Percentiles rank a stretch among this genome's conserved stretches.
Conservation (phyloP, 495 filamentous ascomycete species). For the Pyrenopolyporus hunteri region DNA sequence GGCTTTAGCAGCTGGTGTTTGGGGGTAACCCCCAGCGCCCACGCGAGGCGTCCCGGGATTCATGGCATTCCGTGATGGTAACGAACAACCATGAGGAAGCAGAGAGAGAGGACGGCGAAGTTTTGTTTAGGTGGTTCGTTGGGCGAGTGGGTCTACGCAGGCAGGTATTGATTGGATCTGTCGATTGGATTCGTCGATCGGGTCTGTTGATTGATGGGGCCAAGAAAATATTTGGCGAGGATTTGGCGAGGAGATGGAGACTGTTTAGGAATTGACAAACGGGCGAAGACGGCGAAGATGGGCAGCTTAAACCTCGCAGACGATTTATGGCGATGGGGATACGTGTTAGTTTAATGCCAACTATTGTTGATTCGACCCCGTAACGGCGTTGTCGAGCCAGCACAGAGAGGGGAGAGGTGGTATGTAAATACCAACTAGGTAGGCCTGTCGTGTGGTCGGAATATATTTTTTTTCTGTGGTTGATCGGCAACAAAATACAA, state of each 20-base stretch:
- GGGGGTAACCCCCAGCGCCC: constrained; percentile 51
- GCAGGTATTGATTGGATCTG: too few relatives aligned
- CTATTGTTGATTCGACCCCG: background rate
- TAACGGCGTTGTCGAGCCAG: background rate
- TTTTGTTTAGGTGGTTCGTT: background rate
- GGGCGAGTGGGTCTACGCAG: too few relatives aligned
- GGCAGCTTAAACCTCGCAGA: too few relatives aligned
- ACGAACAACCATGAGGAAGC: constrained; percentile 28
- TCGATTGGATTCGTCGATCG: background rate
- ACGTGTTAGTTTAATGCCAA: background rate
- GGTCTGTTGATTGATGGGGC: background rate
- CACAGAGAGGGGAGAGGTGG: background rate
- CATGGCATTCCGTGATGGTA: constrained; percentile 55
- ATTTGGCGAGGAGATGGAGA: background rate
- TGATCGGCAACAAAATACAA: constrained; percentile 18
- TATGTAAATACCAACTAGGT: constrained; percentile 19
- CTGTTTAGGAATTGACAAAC: too few relatives aligned
- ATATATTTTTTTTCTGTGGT: constrained; percentile 2
- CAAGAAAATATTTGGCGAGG: background rate
- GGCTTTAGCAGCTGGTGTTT: constrained; percentile 43
- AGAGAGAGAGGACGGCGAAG: background rate
- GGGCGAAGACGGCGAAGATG: too few relatives aligned
- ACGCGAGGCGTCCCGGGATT: constrained; percentile 45
- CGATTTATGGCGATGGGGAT: background rate
- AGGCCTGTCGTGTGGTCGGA: constrained; percentile 10